Conservation (phyloP, 2,329 filamentous ascomycete genomes). For the Endothia cerciana region DNA sequence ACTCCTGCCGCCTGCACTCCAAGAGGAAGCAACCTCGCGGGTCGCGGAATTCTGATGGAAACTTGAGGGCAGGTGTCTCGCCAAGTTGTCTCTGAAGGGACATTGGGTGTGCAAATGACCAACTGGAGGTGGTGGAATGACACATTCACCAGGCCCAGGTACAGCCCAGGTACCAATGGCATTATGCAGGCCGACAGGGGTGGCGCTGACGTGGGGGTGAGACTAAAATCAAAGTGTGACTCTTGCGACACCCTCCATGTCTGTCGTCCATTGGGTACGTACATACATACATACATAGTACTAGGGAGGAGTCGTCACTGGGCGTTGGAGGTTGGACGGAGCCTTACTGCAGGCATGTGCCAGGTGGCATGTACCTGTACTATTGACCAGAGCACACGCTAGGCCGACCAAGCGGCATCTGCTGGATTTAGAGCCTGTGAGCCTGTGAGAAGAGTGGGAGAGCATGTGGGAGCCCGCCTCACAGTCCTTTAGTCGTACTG, state of each 20-base stretch:
- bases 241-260: conserved; percentile 27
- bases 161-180: conserved; percentile 17
- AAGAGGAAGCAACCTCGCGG: too few relatives aligned
- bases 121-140: conserved; percentile 18
- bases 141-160: conserved; percentile 21
- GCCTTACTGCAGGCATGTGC: conserved; percentile 22
- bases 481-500: not conserved
- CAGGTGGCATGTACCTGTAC: conserved; percentile 25
- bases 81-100: not conserved
- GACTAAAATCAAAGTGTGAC: conserved; percentile 22
- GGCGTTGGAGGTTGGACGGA: conserved; percentile 8
- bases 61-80: too few relatives aligned
- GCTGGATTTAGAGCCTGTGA: conserved; percentile 4
- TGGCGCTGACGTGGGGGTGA: conserved; percentile 19
- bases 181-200: conserved; percentile 3
- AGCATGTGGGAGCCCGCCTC: not conserved
- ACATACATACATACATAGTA: too few relatives aligned
- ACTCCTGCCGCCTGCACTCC: too few relatives aligned
- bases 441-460: not conserved
- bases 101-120: conserved; percentile 23
- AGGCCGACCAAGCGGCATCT: not conserved
- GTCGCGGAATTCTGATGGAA: too few relatives aligned
- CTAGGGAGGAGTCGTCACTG: conserved; percentile 7
- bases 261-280: not conserved
- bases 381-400: conserved; percentile 2